Evolutionary conservation across 352 stramenopile genomes (phyloP).

Genomic region (Phytophthora idaei): DNA sequence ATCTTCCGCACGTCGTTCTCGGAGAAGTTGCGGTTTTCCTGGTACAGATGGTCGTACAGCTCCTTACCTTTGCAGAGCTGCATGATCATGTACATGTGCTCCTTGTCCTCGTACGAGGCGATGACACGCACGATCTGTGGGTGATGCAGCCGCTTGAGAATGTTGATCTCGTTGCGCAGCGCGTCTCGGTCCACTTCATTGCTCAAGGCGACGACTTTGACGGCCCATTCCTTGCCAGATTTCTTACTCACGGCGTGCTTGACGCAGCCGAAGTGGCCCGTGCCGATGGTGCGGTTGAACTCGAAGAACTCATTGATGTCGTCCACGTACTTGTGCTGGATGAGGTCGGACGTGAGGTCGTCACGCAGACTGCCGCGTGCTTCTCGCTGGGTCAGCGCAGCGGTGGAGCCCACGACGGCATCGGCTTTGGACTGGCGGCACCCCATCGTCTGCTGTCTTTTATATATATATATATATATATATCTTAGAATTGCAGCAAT

Average conservation of each 20-base stretch:
- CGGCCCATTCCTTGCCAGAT: constrained; percentile 76
- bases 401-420: constrained; percentile 50
- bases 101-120: constrained; percentile 75
- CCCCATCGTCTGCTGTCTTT: constrained; percentile 44
- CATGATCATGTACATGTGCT: constrained; percentile 90
- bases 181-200: constrained; percentile 80
- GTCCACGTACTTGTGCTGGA: constrained; percentile 79
- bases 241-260: constrained; percentile 62
- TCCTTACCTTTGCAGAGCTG: constrained; percentile 86
- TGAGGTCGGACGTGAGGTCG: constrained; percentile 74
- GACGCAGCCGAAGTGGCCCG: constrained; percentile 76
- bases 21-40: constrained; percentile 60
- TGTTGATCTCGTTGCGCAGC: constrained; percentile 79
- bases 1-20: constrained; percentile 74
- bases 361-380: constrained; percentile 49
- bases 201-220: constrained; percentile 76
- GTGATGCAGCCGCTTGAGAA: constrained; percentile 79
- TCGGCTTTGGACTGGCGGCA: constrained; percentile 61
- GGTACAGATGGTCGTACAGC: constrained; percentile 80
- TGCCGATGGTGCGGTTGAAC: constrained; percentile 68
- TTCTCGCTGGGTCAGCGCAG: constrained; percentile 13
- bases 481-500: not conserved
- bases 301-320: constrained; percentile 70
- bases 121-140: constrained; percentile 84
- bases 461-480: too few species aligned